Base-by-base conservation (phyloP, 192 early-diverging fungal species). In the Endogone sp. region DNA sequence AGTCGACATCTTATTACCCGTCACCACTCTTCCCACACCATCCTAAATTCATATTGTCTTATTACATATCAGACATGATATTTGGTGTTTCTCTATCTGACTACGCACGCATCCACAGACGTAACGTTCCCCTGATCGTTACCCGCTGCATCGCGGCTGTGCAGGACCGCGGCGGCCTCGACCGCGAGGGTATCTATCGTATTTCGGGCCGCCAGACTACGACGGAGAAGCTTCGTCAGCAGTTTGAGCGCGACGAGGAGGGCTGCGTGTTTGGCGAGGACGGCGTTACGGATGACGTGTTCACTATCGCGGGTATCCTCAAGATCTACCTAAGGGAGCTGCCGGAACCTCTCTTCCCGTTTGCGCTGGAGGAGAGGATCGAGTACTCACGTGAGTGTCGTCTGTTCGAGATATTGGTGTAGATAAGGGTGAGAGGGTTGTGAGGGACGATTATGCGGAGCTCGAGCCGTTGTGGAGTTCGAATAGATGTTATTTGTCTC, bases 261-360 rank as follows among this genome's bases (percentile, higher is more conserved):
- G 54, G 57, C 2, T 29, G 67, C 2, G 67, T 64, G 11, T 66
- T 75, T 3, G 67, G 63, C 32, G 54, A 74, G 21, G 69, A 65
- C 26, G 73, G 31, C 55, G 72, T 73, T 13, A 68, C 73, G 11
- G 80, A 83, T 13, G 90, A 91, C 62, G 78, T 87, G 13, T 70
- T 88, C 32, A 79, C 82, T 3, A 77, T 91, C 49, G 85, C 89
- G 0, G 82, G 79, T 1, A 69, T 91, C 4, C 73, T 91, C 4
- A 91, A 91, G 63, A 74, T 86, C 21, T 91, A 88, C 68, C 72
- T 91, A 3, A 74, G 90, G 31, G 84, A 89, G 64, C 69, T 91
- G 13, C 82, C 90, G 10, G 73, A 81, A 20, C 89, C 89, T 49
- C 63, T 91, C 21, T 83, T 89, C 63, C 76, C 82, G 0, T 86